A percentile compares a stretch with the other conserved stretches of the same genome.
phyloP scores from a whole-genome alignment of 2,329 filamentous ascomycete species.

The Botryotinia narcissicola region DNA sequence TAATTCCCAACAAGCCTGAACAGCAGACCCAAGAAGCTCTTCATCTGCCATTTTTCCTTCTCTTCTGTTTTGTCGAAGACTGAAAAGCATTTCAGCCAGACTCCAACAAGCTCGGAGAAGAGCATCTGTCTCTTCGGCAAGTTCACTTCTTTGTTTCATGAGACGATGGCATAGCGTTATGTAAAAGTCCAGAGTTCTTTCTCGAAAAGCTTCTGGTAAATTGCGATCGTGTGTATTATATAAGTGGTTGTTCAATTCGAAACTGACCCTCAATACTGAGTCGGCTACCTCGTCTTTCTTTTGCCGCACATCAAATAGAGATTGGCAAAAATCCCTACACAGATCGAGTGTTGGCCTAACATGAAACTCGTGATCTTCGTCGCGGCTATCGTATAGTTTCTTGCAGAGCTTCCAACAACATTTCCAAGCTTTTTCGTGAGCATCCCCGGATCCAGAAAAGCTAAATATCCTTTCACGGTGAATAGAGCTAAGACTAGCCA shows the following conservation, averaged over 20 bases:
- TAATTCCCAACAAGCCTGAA: constrained; percentile 92
- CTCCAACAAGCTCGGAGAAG: constrained; percentile 85
- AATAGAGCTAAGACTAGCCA: constrained; percentile 79
- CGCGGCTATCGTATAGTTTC: constrained; percentile 77
- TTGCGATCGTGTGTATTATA: constrained; percentile 88
- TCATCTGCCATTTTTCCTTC: constrained; percentile 74
- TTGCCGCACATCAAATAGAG: constrained; percentile 80
- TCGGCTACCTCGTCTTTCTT: constrained; percentile 77
- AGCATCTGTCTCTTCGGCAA: constrained; percentile 79
- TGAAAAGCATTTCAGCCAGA: constrained; percentile 90
- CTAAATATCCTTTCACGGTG: constrained; percentile 78
- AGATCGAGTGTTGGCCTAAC: constrained; percentile 77
- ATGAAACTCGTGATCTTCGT: constrained; percentile 66
- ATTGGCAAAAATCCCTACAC: constrained; percentile 88
- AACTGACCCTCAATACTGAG: constrained; percentile 86
- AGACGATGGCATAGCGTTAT: constrained; percentile 88
- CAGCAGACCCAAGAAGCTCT: constrained; percentile 80
- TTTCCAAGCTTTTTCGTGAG: constrained; percentile 87
- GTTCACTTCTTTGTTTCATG: constrained; percentile 87
- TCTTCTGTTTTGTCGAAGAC: constrained; percentile 75
- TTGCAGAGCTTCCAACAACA: constrained; percentile 93
- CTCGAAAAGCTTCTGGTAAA: constrained; percentile 81
- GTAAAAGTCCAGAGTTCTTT: constrained; percentile 90
- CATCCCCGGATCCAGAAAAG: constrained; percentile 69
- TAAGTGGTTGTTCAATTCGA: constrained; percentile 92